phyloP scores from a whole-genome alignment of 108 stramenopile genomes.

The Nitzschia sp. region DNA sequence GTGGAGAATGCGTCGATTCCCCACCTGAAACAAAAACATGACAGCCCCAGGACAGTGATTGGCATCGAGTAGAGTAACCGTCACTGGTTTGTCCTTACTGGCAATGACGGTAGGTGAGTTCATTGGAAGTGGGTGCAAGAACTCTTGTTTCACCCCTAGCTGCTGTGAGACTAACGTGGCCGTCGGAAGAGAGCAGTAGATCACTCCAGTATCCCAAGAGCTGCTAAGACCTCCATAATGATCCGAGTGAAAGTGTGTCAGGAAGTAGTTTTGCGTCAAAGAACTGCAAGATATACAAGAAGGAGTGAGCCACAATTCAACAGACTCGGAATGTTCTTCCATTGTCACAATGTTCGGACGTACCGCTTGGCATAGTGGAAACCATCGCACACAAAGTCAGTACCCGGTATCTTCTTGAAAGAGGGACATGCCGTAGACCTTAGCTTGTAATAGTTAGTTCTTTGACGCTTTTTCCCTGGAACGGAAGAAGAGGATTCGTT shows the following conservation, averaged over 20 bases:
- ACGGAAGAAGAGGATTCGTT: neutral
- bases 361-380: conserved; percentile 54
- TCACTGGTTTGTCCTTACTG: conserved; percentile 56
- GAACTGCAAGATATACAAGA: conserved; percentile 28
- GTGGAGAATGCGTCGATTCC: conserved; percentile 54
- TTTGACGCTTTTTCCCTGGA: conserved; percentile 5
- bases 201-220: conserved; percentile 71
- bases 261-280: conserved; percentile 77
- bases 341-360: neutral
- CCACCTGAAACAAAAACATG: conserved; percentile 86
- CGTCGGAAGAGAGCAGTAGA: conserved; percentile 71
- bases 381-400: conserved; percentile 80
- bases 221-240: conserved; percentile 63
- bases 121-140: conserved; percentile 72
- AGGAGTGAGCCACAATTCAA: conserved; percentile 12
- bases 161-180: conserved; percentile 56
- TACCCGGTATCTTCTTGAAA: conserved; percentile 79
- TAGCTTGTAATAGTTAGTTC: neutral
- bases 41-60: conserved; percentile 87
- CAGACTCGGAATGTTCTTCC: neutral
- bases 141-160: conserved; percentile 51
- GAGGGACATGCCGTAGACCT: conserved; percentile 42
- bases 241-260: conserved; percentile 73
- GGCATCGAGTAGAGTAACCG: conserved; percentile 69
- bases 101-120: conserved; percentile 56